These are phyloP conservation scores for Aspergillus bridgeri DNA, from an alignment of 495 filamentous ascomycete genomes.

Conservation along the genomic window DNA sequence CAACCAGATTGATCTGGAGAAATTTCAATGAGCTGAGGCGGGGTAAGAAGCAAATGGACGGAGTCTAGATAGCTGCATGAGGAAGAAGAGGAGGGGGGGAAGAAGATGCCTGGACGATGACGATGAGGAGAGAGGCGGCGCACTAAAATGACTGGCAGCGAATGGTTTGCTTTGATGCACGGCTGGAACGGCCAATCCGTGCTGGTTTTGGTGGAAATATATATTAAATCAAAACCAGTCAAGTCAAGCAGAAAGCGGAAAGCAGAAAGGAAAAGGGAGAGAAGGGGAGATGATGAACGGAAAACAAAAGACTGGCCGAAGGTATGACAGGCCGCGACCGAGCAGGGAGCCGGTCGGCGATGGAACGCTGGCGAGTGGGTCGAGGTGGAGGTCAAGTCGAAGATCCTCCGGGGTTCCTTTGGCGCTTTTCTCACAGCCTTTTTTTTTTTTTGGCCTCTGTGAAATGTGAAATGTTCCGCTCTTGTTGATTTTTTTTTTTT, in stretches of 20 bases:
- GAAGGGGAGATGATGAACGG: not conserved
- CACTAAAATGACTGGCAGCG: slow-evolving; percentile 19
- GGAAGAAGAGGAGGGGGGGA: slow-evolving; percentile 5
- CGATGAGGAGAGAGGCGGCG: not conserved
- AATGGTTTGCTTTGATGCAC: not conserved
- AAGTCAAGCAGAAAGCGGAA: not conserved
- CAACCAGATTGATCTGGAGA: not conserved
- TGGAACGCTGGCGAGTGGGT: slow-evolving; percentile 22
- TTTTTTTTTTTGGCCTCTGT: slow-evolving; percentile 4
- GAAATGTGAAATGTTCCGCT: not conserved
- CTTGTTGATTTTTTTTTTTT: slow-evolving; percentile 5
- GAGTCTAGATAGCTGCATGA: slow-evolving; percentile 16
- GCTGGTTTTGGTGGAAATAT: not conserved
- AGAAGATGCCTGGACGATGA: not conserved
- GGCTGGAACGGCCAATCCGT: not conserved
- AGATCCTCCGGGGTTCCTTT: slow-evolving; percentile 27
- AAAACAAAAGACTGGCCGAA: not conserved
- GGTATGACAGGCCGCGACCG: not conserved
- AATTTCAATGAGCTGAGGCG: slow-evolving; percentile 1
- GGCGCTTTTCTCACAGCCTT: slow-evolving; percentile 10
- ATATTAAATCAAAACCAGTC: too few relatives aligned
- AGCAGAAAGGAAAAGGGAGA: not conserved
- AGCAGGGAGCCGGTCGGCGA: slow-evolving; percentile 15
- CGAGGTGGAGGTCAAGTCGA: slow-evolving; percentile 18
- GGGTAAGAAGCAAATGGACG: not conserved